Conservation (phyloP, 495 filamentous ascomycete genomes). For the Lepidopterella palustris region DNA sequence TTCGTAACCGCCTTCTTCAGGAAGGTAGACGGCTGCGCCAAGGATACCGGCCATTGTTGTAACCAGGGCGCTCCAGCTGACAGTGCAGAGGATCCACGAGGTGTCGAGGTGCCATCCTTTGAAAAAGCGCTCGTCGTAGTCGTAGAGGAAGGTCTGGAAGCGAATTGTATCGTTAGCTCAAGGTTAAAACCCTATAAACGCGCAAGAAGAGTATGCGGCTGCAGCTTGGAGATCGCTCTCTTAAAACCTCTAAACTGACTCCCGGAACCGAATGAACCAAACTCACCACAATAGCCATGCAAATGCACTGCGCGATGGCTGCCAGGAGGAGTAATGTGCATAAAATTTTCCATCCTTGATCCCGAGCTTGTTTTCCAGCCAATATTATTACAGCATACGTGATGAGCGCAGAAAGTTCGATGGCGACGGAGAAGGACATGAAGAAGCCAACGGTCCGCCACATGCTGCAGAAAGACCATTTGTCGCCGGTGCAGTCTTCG, state of each 20-base stretch:
- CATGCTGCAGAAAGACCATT: constrained; percentile 80
- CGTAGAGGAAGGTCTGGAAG: constrained; percentile 68
- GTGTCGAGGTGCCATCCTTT: constrained; percentile 76
- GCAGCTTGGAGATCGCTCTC: too few relatives aligned
- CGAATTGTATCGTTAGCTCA: constrained; percentile 8
- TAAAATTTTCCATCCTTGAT: constrained; percentile 71
- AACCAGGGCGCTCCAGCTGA: constrained; percentile 61
- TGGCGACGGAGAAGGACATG: constrained; percentile 70
- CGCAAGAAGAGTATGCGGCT: too few relatives aligned
- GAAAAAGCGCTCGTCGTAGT: constrained; percentile 80
- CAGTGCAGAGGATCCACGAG: constrained; percentile 69
- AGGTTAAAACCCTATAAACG: not conserved
- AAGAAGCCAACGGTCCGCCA: constrained; percentile 85
- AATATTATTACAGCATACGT: constrained; percentile 65
- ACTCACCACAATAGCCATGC: constrained; percentile 76
- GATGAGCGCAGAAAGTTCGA: constrained; percentile 69
- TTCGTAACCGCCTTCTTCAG: constrained; percentile 82
- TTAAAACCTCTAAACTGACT: not conserved
- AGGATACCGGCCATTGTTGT: constrained; percentile 56
- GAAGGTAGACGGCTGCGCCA: constrained; percentile 58
- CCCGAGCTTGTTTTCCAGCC: constrained; percentile 69
- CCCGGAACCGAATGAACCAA: constrained; percentile 4
- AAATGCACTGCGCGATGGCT: constrained; percentile 56
- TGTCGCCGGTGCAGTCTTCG: constrained; percentile 61
- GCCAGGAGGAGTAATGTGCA: constrained; percentile 55